Conservation (phyloP, 2,329 filamentous ascomycete species). For the Leptoxyphium fumago region DNA sequence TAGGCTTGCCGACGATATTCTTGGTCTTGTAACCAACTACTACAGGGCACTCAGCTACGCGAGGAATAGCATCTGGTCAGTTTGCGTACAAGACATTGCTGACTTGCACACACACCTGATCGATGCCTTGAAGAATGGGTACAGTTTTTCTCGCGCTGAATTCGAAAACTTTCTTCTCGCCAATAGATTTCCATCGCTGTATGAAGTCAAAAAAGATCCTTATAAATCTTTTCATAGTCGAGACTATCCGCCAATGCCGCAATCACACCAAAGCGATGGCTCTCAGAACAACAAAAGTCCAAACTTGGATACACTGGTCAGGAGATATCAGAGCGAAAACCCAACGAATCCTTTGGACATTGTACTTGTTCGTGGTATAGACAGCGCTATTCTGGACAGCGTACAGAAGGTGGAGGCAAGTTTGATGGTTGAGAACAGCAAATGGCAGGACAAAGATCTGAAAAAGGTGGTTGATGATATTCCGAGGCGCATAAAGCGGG, state of each 20-base stretch:
- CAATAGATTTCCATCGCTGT: neutral
- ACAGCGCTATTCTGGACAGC: neutral
- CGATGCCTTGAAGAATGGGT: conserved; percentile 31
- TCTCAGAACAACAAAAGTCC: neutral
- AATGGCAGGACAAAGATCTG: too few relatives aligned
- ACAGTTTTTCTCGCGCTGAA: conserved; percentile 30
- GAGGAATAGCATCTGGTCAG: conserved; percentile 16
- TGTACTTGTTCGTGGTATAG: neutral
- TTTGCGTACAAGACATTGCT: conserved; percentile 10
- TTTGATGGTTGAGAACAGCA: too few relatives aligned
- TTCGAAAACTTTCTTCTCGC: conserved; percentile 28
- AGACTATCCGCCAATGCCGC: neutral
- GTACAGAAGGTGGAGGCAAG: neutral
- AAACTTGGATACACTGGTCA: neutral
- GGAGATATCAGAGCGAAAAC: neutral
- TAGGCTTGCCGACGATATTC: conserved; percentile 38
- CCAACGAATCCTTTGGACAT: neutral
- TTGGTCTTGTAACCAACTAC: conserved; percentile 50
- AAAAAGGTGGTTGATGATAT: neutral
- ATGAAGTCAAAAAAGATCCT: neutral
- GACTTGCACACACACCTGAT: conserved; percentile 21
- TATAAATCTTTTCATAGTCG: neutral
- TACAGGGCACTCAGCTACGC: conserved; percentile 49
- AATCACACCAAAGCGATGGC: neutral
- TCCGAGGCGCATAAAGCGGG: neutral